Evolutionary conservation across 768 basidiomycete genomes (phyloP).

Genomic region (Naganishia kalamii): DNA sequence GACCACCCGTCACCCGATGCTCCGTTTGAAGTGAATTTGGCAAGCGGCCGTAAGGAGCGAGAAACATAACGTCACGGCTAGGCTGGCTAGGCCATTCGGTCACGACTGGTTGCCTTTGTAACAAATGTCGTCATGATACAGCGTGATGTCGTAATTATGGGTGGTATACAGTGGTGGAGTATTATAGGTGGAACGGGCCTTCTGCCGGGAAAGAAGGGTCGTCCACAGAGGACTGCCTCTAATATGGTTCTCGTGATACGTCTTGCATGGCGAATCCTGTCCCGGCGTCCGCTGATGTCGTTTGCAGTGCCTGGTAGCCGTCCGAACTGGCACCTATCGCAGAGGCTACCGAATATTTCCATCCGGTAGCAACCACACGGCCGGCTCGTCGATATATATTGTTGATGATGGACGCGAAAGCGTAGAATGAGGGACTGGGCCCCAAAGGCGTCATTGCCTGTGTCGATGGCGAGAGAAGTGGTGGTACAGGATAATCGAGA

Average conservation of each 20-base stretch:
- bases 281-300: not conserved
- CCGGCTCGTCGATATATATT: conserved; percentile 1
- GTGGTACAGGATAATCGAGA: not conserved
- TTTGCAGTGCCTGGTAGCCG: conserved; percentile 4
- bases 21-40: too few species aligned
- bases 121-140: not conserved
- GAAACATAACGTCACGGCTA: too few species aligned
- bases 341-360: conserved; percentile 3
- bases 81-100: too few species aligned
- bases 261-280: conserved; percentile 3
- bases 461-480: conserved; percentile 8
- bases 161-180: not conserved
- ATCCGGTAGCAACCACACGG: conserved; percentile 5
- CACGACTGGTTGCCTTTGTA: too few species aligned
- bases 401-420: conserved; percentile 2
- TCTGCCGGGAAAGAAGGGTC: too few species aligned
- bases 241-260: conserved; percentile 1
- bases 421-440: conserved; percentile 16
- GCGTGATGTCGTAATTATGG: not conserved
- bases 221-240: not conserved
- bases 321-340: not conserved
- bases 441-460: conserved; percentile 18
- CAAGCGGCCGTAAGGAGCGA: too few species aligned
- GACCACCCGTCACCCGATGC: too few species aligned
- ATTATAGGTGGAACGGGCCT: too few species aligned